Percentiles rank a stretch among this genome's conserved stretches.
phyloP scores from a whole-genome alignment of 139 green algal genomes.

The Chlorella ohadii region DNA sequence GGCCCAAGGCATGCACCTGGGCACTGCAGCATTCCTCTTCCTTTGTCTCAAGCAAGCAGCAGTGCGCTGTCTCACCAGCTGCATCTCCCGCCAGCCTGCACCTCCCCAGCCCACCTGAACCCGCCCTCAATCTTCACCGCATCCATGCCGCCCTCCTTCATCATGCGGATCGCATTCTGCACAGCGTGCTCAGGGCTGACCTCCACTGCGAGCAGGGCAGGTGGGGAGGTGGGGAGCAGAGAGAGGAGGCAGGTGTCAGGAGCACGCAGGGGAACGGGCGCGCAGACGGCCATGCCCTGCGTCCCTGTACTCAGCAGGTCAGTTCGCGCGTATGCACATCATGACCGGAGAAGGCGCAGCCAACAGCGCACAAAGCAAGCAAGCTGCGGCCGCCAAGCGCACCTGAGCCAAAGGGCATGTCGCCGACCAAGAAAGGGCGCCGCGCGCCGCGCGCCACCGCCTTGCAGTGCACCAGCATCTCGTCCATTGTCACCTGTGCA shows the following conservation, averaged over 20 bases:
- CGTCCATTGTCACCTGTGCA: constrained; percentile 85
- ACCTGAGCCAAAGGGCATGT: constrained; percentile 95
- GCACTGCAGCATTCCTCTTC: too few relatives aligned
- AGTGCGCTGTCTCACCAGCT: too few relatives aligned
- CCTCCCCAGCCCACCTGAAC: background rate
- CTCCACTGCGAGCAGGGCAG: constrained; percentile 1
- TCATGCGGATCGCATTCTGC: constrained; percentile 78
- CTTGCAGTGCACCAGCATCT: constrained; percentile 96
- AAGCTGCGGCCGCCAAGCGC: constrained; percentile 38
- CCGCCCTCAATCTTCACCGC: constrained; percentile 96
- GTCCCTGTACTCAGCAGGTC: too few relatives aligned
- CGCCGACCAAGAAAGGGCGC: constrained; percentile 70
- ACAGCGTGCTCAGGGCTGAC: constrained; percentile 51
- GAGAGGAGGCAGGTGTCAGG: background rate
- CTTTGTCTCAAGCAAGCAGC: too few relatives aligned
- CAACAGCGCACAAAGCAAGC: too few relatives aligned
- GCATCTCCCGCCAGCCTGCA: too few relatives aligned
- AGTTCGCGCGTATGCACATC: too few relatives aligned
- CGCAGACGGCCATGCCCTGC: too few relatives aligned
- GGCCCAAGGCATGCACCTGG: too few relatives aligned
- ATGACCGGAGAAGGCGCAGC: too few relatives aligned
- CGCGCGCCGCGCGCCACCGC: constrained; percentile 84
- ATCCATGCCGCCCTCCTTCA: constrained; percentile 98
- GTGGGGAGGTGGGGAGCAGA: background rate
- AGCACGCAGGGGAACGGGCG: background rate